Evolutionary conservation across 441 rosid species (phyloP).

Genomic region (Croton setiger): DNA sequence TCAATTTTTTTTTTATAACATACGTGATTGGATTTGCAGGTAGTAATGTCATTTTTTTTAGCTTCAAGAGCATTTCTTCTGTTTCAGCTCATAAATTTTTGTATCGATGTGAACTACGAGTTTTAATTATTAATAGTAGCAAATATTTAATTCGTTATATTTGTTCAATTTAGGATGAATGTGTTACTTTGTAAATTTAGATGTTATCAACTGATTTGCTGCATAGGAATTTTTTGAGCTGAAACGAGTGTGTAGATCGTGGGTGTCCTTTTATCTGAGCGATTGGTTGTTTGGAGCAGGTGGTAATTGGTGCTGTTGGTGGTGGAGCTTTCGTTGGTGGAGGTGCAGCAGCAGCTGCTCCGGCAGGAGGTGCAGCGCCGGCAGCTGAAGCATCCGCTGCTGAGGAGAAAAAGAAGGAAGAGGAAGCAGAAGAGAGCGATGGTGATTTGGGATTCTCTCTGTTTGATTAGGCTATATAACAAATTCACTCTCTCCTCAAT

Average conservation of each 20-base stretch:
- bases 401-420: constrained; percentile 61
- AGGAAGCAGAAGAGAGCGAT: constrained; percentile 58
- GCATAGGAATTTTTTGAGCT: background rate
- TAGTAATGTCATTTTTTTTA: too few species aligned
- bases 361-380: constrained; percentile 45
- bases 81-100: background rate
- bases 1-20: too few species aligned
- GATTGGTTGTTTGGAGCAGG: constrained; percentile 30
- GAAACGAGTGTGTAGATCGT: background rate
- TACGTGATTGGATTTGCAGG: too few species aligned
- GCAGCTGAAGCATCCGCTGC: constrained; percentile 49
- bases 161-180: background rate
- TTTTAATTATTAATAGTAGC: too few species aligned
- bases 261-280: background rate
- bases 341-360: constrained; percentile 45
- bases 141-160: too few species aligned
- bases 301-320: constrained; percentile 46
- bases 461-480: constrained; percentile 43
- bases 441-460: constrained; percentile 71
- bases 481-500: background rate
- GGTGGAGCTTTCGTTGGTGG: constrained; percentile 49
- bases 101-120: too few species aligned
- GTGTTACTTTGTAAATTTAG: background rate
- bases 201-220: background rate
- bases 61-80: too few species aligned